These are phyloP conservation scores for Orbilia oligospora DNA, from an alignment of 2,329 filamentous ascomycete genomes.

Conservation along the genomic window DNA sequence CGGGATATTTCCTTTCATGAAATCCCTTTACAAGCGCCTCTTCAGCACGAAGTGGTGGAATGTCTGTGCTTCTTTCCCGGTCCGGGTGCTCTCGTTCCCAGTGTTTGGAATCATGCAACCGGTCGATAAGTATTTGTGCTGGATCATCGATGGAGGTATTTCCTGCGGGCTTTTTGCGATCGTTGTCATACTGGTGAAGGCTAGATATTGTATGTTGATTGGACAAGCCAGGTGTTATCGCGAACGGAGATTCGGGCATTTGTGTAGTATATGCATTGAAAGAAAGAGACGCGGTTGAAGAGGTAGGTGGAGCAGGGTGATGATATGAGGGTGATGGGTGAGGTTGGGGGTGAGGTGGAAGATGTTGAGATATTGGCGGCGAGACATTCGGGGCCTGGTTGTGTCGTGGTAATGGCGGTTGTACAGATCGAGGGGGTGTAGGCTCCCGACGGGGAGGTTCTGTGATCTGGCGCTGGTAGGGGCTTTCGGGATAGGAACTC, in stretches of 20 bases:
- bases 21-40: slow-evolving; percentile 55
- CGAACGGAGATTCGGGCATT: slow-evolving; percentile 64
- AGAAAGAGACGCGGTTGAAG: slow-evolving; percentile 61
- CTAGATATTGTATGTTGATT: slow-evolving; percentile 66
- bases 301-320: slow-evolving; percentile 61
- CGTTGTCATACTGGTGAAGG: slow-evolving; percentile 67
- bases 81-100: slow-evolving; percentile 52
- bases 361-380: slow-evolving; percentile 40
- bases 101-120: slow-evolving; percentile 31
- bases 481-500: slow-evolving; percentile 50
- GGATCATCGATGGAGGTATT: slow-evolving; percentile 69
- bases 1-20: slow-evolving; percentile 53
- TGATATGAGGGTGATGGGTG: slow-evolving; percentile 61
- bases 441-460: slow-evolving; percentile 55
- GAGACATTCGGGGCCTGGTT: slow-evolving; percentile 28
- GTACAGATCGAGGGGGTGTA: slow-evolving; percentile 35
- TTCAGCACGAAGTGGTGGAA: slow-evolving; percentile 60
- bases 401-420: slow-evolving; percentile 32
- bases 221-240: slow-evolving; percentile 62
- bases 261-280: slow-evolving; percentile 63
- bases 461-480: slow-evolving; percentile 46
- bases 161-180: slow-evolving; percentile 59
- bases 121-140: slow-evolving; percentile 68
- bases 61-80: slow-evolving; percentile 57
- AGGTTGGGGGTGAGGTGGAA: slow-evolving; percentile 38